Evolutionary conservation across 2,329 filamentous ascomycete genomes (phyloP).

Genomic region (Dactylellina cionopaga): DNA sequence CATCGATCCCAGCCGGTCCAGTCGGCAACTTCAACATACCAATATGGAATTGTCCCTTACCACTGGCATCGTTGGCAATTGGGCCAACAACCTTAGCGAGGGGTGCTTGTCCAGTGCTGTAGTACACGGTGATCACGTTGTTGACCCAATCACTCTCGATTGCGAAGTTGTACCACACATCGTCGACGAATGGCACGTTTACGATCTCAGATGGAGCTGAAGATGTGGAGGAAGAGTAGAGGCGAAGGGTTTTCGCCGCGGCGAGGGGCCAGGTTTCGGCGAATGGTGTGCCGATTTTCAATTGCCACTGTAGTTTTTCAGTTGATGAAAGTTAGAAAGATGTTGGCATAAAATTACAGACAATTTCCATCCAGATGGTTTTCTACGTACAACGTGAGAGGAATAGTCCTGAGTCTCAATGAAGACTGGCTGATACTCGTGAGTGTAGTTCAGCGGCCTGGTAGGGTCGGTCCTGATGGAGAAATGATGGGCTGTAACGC

Average conservation of each 20-base stretch:
- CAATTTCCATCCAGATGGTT: background rate
- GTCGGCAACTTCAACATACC: conserved; percentile 69
- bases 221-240: conserved; percentile 58
- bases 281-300: conserved; percentile 68
- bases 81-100: conserved; percentile 65
- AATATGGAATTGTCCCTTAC: conserved; percentile 71
- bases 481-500: conserved; percentile 72
- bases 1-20: conserved; percentile 66
- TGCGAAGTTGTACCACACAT: conserved; percentile 71
- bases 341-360: background rate
- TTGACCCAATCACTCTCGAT: conserved; percentile 68
- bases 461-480: conserved; percentile 67
- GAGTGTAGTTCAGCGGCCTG: conserved; percentile 68
- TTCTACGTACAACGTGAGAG: conserved; percentile 59
- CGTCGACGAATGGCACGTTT: conserved; percentile 66
- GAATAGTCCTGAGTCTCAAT: conserved; percentile 60
- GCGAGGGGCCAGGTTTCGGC: conserved; percentile 58
- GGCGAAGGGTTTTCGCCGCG: conserved; percentile 62
- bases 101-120: conserved; percentile 64
- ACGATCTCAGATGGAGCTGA: conserved; percentile 65
- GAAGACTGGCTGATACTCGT: conserved; percentile 69
- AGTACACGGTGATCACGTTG: conserved; percentile 68
- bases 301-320: conserved; percentile 56
- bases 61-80: conserved; percentile 66
- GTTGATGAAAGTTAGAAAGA: background rate